Conservation (phyloP, 2,329 filamentous ascomycete species). For the Fusarium subglutinans region DNA sequence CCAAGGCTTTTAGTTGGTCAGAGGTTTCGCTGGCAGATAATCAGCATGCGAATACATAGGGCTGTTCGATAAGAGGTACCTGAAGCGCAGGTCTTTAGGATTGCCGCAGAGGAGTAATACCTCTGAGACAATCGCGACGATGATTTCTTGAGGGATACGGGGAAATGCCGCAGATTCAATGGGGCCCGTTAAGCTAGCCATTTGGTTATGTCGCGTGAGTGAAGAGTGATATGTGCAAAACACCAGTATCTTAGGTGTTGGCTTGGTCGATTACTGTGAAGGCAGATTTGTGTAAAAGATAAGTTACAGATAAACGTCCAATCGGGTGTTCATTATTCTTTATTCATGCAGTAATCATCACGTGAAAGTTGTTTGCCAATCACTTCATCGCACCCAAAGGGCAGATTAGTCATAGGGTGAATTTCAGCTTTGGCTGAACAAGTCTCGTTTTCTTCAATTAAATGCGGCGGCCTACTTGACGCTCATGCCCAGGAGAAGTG, state of each 20-base stretch:
- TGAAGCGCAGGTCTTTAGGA: rapidly evolving
- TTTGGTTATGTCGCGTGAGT: neutral
- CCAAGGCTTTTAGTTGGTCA: neutral
- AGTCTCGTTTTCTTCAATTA: neutral
- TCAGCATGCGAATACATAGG: rapidly evolving
- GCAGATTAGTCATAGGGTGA: neutral
- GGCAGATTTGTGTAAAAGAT: neutral
- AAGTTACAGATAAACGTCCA: neutral
- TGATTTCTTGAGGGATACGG: neutral
- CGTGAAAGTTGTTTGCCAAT: neutral
- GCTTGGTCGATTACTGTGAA: neutral
- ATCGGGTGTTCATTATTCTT: neutral
- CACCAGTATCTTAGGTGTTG: neutral
- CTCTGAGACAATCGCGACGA: neutral
- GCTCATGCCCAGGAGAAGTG: neutral
- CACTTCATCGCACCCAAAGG: neutral
- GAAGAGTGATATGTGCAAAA: neutral
- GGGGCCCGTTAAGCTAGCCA: neutral
- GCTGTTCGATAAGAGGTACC: neutral
- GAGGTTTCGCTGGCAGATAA: neutral
- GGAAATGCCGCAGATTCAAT: neutral
- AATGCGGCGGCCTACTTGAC: neutral
- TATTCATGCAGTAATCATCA: neutral
- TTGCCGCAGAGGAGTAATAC: neutral
- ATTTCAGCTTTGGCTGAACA: neutral